Conservation (phyloP, 768 basidiomycete genomes). For the Clavulina sp. region DNA sequence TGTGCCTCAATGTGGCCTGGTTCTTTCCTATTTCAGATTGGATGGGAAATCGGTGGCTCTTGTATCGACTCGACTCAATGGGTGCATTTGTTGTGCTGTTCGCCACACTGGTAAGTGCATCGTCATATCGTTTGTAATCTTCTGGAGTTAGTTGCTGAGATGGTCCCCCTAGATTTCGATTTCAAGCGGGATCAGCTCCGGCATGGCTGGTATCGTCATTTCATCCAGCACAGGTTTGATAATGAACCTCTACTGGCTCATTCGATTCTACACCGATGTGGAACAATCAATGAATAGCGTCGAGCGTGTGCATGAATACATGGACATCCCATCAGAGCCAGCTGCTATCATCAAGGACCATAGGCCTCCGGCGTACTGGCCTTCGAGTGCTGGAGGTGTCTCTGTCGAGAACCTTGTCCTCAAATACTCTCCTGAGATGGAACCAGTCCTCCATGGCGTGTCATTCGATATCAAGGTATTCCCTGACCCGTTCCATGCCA, state of each 20-base stretch:
- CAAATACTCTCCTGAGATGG: constrained; percentile 15
- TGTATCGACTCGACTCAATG: constrained; percentile 66
- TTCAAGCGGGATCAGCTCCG: neutral
- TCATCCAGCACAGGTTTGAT: constrained; percentile 43
- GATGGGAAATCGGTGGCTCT: constrained; percentile 80
- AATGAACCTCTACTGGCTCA: constrained; percentile 13
- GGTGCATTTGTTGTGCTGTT: constrained; percentile 56
- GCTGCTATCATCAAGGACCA: constrained; percentile 20
- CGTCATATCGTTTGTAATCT: neutral
- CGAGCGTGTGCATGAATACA: constrained; percentile 82
- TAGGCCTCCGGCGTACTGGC: constrained; percentile 20
- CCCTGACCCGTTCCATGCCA: neutral
- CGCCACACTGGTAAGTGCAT: constrained; percentile 41
- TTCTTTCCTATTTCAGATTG: constrained; percentile 22
- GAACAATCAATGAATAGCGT: constrained; percentile 34
- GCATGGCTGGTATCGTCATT: constrained; percentile 38
- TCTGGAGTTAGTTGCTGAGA: neutral
- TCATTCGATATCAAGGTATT: constrained; percentile 16
- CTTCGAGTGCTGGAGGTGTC: constrained; percentile 12
- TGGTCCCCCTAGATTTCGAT: neutral
- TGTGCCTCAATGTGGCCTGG: neutral
- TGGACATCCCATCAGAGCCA: constrained; percentile 56
- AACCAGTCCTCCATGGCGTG: constrained; percentile 21
- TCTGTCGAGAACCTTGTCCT: constrained; percentile 18
- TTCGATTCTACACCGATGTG: constrained; percentile 4